Evolutionary conservation across 73 alveolate species (phyloP).

Genomic region (Tetrahymena borealis): DNA sequence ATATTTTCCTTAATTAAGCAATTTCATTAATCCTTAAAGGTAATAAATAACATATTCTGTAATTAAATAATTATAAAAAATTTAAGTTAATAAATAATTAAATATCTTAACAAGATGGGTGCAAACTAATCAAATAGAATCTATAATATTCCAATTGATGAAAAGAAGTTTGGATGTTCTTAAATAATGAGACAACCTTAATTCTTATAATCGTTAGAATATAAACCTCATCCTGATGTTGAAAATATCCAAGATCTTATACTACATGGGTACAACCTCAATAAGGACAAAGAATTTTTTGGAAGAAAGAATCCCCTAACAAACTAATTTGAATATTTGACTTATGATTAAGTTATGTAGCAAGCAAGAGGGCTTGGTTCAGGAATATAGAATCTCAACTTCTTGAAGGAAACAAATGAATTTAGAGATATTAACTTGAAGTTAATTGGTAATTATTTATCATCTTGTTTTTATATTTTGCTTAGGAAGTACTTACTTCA

Average conservation of each 20-base stretch:
- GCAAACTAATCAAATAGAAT: neutral
- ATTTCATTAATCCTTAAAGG: too few species aligned
- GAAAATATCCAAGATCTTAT: neutral
- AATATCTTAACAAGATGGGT: neutral
- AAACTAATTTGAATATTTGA: neutral
- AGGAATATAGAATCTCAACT: neutral
- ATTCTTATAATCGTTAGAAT: neutral
- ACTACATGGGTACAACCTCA: neutral
- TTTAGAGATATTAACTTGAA: neutral
- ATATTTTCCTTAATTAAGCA: too few species aligned
- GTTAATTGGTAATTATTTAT: neutral
- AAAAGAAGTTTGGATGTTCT: neutral
- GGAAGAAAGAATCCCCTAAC: neutral
- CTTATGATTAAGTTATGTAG: neutral
- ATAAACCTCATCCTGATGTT: neutral
- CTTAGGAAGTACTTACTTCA: too few species aligned
- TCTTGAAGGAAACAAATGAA: neutral
- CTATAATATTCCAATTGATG: neutral
- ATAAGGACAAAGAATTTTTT: neutral
- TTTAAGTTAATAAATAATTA: neutral
- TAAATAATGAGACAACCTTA: neutral
- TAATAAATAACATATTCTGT: too few species aligned
- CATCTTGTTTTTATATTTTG: too few species aligned
- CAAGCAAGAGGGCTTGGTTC: neutral
- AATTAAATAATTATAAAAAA: neutral